phyloP scores from a whole-genome alignment of 768 basidiomycete genomes.

The Kwoniella sp. region DNA sequence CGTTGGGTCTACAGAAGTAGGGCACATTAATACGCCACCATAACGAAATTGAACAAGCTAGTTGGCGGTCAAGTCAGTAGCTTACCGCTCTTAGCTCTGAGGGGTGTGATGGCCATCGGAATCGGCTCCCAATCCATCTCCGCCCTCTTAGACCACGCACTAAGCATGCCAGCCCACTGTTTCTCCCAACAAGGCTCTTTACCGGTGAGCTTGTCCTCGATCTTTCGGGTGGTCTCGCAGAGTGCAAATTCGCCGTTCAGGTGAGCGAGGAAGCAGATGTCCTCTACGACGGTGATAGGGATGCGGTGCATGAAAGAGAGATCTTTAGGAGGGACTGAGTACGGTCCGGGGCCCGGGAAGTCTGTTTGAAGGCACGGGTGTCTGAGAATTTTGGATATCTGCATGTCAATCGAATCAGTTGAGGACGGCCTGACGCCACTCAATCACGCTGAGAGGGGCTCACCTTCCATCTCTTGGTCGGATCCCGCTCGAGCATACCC shows the following conservation, averaged over 20 bases:
- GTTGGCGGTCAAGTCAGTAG: not conserved
- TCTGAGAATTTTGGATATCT: slow-evolving; percentile 47
- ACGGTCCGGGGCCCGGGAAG: slow-evolving; percentile 23
- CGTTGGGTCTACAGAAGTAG: not conserved
- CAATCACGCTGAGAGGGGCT: slow-evolving; percentile 28
- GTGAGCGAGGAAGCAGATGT: slow-evolving; percentile 40
- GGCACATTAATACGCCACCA: not conserved
- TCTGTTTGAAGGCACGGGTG: slow-evolving; percentile 40
- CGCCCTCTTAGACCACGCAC: slow-evolving; percentile 31
- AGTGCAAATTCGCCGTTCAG: slow-evolving; percentile 26
- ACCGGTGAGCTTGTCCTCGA: slow-evolving; percentile 14
- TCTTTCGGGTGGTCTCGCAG: slow-evolving; percentile 27
- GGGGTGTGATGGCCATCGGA: slow-evolving; percentile 14
- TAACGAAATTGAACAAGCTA: not conserved
- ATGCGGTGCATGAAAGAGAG: slow-evolving; percentile 15
- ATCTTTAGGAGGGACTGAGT: slow-evolving; percentile 19
- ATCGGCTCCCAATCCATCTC: slow-evolving; percentile 44
- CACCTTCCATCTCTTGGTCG: slow-evolving; percentile 43
- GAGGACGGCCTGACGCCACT: too few species aligned
- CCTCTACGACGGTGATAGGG: slow-evolving; percentile 22
- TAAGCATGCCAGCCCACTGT: slow-evolving; percentile 40
- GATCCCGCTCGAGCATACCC: slow-evolving; percentile 43
- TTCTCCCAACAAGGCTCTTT: slow-evolving; percentile 43
- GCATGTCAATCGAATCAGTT: not conserved
- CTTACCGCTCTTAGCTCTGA: slow-evolving; percentile 15